A percentile compares a stretch with the other conserved stretches of the same genome.
phyloP scores from a whole-genome alignment of 148 eudicot genomes.

The Agrostemma githago region DNA sequence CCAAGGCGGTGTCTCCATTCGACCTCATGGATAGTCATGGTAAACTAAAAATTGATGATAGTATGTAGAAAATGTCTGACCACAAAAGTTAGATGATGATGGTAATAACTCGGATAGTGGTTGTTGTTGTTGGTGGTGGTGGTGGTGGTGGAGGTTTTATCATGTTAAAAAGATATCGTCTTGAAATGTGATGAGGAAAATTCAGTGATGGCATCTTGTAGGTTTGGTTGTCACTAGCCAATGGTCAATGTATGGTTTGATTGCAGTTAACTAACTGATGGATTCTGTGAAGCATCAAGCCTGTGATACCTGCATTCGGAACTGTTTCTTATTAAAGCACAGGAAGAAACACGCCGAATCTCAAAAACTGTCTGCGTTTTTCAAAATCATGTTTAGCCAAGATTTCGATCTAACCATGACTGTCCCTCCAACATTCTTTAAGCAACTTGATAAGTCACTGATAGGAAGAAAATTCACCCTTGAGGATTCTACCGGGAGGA shows the following conservation, averaged over 20 bases:
- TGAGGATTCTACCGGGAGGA: slow-evolving; percentile 42
- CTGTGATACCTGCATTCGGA: slow-evolving; percentile 37
- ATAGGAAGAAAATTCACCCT: slow-evolving; percentile 30
- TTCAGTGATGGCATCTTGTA: not conserved
- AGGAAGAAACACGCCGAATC: slow-evolving; percentile 23
- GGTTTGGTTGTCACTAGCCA: not conserved
- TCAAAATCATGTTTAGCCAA: slow-evolving; percentile 41
- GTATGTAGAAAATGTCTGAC: too few relatives aligned
- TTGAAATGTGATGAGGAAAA: not conserved
- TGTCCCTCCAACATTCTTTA: slow-evolving; percentile 47
- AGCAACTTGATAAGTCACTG: slow-evolving; percentile 22
- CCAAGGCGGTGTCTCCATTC: not conserved
- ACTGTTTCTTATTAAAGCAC: slow-evolving; percentile 33
- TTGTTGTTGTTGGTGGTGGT: too few relatives aligned
- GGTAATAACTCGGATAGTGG: not conserved
- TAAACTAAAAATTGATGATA: too few relatives aligned
- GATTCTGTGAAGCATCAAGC: slow-evolving; percentile 2
- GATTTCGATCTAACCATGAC: slow-evolving; percentile 31
- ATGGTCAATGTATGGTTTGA: not conserved
- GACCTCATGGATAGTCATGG: not conserved
- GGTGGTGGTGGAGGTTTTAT: too few relatives aligned
- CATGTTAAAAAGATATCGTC: too few relatives aligned
- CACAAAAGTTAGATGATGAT: not conserved
- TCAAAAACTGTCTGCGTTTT: slow-evolving; percentile 34
- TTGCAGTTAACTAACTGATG: slow-evolving; percentile 8